Evolutionary conservation across 495 filamentous ascomycete genomes (phyloP), one percentile per base, ranked within the genome.

Genomic region (Aspergillus egyptiacus): DNA sequence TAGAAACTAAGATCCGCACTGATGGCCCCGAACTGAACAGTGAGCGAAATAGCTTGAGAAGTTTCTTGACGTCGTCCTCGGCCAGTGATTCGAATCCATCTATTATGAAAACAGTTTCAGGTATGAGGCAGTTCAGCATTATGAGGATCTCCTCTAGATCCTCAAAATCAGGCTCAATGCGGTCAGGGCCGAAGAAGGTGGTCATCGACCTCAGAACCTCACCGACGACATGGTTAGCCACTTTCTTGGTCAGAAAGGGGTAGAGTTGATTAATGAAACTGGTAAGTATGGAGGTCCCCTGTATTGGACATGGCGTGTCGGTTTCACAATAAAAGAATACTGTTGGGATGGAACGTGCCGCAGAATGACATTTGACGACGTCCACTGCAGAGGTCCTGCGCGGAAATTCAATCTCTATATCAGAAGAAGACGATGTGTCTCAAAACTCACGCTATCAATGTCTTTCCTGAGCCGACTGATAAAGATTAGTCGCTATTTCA

Each of bases 381-480:
- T 59, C 56, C 15, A 59, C 46, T 11, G 43, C 46, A 17, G 53
- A 42, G 27, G 53, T 56, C 24, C 53, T 59, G 24, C 38, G n/a
- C 42, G 14, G 19, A 23, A 32, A 51, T 51, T 42, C 55, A 39
- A 11, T 11, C 3, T 7, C n/a, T 7, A 11, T 33, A 5, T 14
- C 4, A 11, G n/a, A 36, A 34, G 15, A 23, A 30, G 24, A 27
- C 8, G 8, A 37, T 11, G 25, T 30, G 11, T n/a, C n/a, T n/a
- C 28, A 17, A 18, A 19, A 47, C 57, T 35, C 17, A 63, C 57
- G 60, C 57, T 51, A 63, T 57, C 15, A 54, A 56, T 9, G 60
- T 56, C 45, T 63, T 63, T 6, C 60, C 60, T 2, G 54, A 63
- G 23, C 57, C 60, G 56, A 63, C 60, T 62, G 42, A 37, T 13